Percentiles rank a stretch among this genome's conserved stretches.
These are phyloP conservation scores for Dinochytrium kinnereticum DNA, from an alignment of 371 early-diverging fungal species.

Conservation along the genomic window DNA sequence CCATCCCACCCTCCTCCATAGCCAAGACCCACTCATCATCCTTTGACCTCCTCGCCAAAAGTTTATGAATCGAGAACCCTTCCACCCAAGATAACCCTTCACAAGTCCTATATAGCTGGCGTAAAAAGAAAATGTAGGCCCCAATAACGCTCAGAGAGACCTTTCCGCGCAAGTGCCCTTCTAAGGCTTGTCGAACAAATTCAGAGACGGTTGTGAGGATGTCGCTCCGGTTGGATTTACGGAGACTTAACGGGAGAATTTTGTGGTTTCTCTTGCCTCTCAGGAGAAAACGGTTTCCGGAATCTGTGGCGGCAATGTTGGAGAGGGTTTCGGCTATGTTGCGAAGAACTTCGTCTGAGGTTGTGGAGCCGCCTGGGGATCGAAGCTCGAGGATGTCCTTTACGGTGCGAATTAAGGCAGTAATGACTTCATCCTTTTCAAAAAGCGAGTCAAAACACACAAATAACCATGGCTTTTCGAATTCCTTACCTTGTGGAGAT, in stretches of 20 bases:
- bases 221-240: conserved; percentile 16
- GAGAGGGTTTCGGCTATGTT: conserved; percentile 44
- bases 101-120: conserved; percentile 52
- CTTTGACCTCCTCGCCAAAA: conserved; percentile 26
- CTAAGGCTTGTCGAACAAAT: conserved; percentile 19
- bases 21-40: conserved; percentile 16
- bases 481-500: conserved; percentile 34
- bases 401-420: conserved; percentile 40
- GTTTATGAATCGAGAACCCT: conserved; percentile 33
- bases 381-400: neutral
- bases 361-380: neutral
- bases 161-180: neutral
- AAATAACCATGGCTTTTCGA: neutral
- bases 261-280: conserved; percentile 18
- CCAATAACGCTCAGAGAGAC: conserved; percentile 34
- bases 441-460: neutral
- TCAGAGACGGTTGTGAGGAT: conserved; percentile 21
- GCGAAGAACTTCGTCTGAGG: conserved; percentile 25
- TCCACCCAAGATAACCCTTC: conserved; percentile 44
- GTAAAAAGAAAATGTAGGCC: conserved; percentile 46
- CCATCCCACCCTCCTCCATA: neutral
- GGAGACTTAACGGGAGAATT: conserved; percentile 1
- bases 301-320: conserved; percentile 44
- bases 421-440: conserved; percentile 36
- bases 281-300: conserved; percentile 36